Conservation (phyloP, 2,329 filamentous ascomycete species). For the Fusarium sp. region DNA sequence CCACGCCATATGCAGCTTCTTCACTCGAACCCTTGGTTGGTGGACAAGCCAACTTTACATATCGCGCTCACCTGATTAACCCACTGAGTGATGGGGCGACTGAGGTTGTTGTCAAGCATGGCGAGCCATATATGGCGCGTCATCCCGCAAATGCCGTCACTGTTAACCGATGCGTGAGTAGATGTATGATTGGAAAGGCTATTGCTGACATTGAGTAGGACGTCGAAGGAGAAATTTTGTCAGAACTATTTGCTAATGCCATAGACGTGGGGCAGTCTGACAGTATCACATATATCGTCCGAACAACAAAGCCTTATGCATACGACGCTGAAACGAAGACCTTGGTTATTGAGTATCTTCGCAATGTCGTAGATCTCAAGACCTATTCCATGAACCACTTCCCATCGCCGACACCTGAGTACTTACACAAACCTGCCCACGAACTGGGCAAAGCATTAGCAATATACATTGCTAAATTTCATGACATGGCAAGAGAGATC, state of each 20-base stretch:
- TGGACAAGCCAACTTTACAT: constrained; percentile 4
- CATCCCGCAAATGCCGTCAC: not conserved
- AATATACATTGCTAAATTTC: not conserved
- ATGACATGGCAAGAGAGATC: not conserved
- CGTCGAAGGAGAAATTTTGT: not conserved
- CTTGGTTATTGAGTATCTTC: not conserved
- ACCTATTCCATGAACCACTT: not conserved
- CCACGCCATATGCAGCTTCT: not conserved
- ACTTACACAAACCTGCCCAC: not conserved
- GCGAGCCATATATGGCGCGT: constrained; percentile 5
- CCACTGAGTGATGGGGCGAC: not conserved
- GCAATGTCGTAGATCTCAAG: not conserved
- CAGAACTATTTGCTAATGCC: not conserved
- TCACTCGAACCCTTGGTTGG: not conserved
- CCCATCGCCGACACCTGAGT: not conserved
- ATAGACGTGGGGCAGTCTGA: rapidly evolving
- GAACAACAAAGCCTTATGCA: not conserved
- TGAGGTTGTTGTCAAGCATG: constrained; percentile 5
- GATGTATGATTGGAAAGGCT: rapidly evolving
- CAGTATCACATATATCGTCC: not conserved
- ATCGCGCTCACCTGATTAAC: not conserved
- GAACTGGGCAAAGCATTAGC: not conserved
- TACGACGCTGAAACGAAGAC: not conserved
- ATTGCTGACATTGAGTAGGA: not conserved
- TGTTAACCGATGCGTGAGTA: not conserved